These are phyloP conservation scores for Xylogone sp. DNA, from an alignment of 2,329 filamentous ascomycete species.

Conservation along the genomic window DNA sequence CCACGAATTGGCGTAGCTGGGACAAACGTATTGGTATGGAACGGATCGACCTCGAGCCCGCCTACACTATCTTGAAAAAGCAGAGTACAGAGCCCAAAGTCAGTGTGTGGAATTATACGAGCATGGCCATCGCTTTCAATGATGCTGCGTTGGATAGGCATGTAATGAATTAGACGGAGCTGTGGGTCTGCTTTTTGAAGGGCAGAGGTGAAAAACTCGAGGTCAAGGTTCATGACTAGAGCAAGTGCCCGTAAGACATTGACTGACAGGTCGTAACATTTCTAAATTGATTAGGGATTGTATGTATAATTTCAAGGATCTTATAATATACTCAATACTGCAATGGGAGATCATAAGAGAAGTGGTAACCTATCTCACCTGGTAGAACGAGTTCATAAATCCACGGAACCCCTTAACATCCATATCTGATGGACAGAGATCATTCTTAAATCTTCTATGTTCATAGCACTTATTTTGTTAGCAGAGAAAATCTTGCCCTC, in stretches of 20 bases:
- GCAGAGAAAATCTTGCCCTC: too few species aligned
- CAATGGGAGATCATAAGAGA: not conserved
- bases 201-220: slow-evolving; percentile 1
- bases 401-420: not conserved
- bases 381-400: slow-evolving; percentile 2
- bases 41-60: slow-evolving; percentile 13
- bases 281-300: not conserved
- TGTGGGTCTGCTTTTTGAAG: slow-evolving; percentile 5
- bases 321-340: not conserved
- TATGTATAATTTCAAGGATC: not conserved
- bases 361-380: not conserved
- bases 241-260: slow-evolving; percentile 2
- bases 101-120: slow-evolving; percentile 13
- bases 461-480: slow-evolving; percentile 1
- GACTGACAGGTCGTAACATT: slow-evolving; percentile 4
- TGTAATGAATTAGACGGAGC: slow-evolving; percentile 13
- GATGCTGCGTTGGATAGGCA: slow-evolving; percentile 7
- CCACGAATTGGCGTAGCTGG: slow-evolving; percentile 7
- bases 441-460: slow-evolving; percentile 4
- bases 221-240: slow-evolving; percentile 1
- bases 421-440: slow-evolving; percentile 1
- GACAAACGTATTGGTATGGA: slow-evolving; percentile 8
- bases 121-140: slow-evolving; percentile 7
- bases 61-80: slow-evolving; percentile 14
- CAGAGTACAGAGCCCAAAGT: slow-evolving; percentile 13